These are phyloP conservation scores for Botrytis galanthina DNA, from an alignment of 2,329 filamentous ascomycete genomes.

Conservation along the genomic window DNA sequence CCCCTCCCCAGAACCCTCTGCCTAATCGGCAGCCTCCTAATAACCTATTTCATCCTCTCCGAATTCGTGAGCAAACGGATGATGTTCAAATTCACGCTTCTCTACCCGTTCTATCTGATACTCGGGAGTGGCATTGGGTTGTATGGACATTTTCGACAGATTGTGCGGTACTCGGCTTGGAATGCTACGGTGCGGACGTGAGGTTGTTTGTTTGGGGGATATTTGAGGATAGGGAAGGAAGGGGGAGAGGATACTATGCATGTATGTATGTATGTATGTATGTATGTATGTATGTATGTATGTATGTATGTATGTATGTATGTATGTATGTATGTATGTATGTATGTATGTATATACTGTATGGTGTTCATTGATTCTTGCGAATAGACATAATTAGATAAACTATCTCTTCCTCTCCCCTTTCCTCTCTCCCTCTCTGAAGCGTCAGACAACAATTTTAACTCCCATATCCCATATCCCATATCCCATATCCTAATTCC, in stretches of 20 bases:
- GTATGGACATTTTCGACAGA: conserved; percentile 23
- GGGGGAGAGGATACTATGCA: background rate
- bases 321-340: too few relatives aligned
- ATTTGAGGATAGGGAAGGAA: too few relatives aligned
- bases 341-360: too few relatives aligned
- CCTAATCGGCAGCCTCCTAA: conserved; percentile 46
- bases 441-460: too few relatives aligned
- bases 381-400: background rate
- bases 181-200: conserved; percentile 43
- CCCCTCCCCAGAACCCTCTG: conserved; percentile 40
- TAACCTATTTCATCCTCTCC: conserved; percentile 46
- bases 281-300: too few relatives aligned
- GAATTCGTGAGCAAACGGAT: conserved; percentile 45
- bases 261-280: background rate
- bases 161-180: conserved; percentile 45
- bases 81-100: conserved; percentile 44
- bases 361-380: background rate
- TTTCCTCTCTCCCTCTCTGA: too few relatives aligned
- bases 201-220: background rate
- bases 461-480: too few relatives aligned
- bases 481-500: too few relatives aligned
- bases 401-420: too few relatives aligned
- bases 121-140: conserved; percentile 13
- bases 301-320: background rate
- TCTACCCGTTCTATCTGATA: conserved; percentile 45